These are phyloP conservation scores for Davidsoniella eucalypti DNA, from an alignment of 2,329 filamentous ascomycete species.

Conservation along the genomic window DNA sequence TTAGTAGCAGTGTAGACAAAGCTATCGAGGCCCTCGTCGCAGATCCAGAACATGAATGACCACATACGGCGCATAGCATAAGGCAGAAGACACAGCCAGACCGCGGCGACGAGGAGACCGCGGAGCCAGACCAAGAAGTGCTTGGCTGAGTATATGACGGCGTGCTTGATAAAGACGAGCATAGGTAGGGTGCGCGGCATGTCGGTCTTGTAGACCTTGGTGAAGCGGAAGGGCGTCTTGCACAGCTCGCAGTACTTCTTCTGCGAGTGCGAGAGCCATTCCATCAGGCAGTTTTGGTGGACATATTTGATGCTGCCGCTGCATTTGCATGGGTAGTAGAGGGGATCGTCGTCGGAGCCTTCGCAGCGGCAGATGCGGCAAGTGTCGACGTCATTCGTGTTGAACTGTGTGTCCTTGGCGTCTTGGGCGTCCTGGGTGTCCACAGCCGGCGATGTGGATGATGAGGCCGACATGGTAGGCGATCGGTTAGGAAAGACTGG, in stretches of 20 bases:
- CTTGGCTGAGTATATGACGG: slow-evolving; percentile 53
- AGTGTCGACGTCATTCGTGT: slow-evolving; percentile 47
- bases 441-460: background rate
- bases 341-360: slow-evolving; percentile 60
- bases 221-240: slow-evolving; percentile 96
- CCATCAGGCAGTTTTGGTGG: slow-evolving; percentile 95
- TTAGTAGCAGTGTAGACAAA: background rate
- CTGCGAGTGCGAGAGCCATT: slow-evolving; percentile 95
- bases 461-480: background rate
- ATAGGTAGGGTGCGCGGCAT: slow-evolving; percentile 79
- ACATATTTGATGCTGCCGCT: slow-evolving; percentile 98
- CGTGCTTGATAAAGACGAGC: slow-evolving; percentile 64
- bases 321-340: slow-evolving; percentile 98
- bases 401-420: background rate
- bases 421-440: background rate
- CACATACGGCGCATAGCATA: slow-evolving; percentile 84
- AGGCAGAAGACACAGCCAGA: slow-evolving; percentile 81
- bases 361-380: slow-evolving; percentile 95
- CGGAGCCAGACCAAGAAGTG: slow-evolving; percentile 66
- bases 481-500: background rate
- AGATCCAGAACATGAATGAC: slow-evolving; percentile 89
- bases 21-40: slow-evolving; percentile 49
- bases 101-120: slow-evolving; percentile 58
- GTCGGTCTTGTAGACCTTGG: slow-evolving; percentile 85
- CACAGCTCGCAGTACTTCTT: slow-evolving; percentile 99